These are phyloP conservation scores for Fistulifera pelliculosa DNA, from an alignment of 108 stramenopile genomes.

Conservation along the genomic window DNA sequence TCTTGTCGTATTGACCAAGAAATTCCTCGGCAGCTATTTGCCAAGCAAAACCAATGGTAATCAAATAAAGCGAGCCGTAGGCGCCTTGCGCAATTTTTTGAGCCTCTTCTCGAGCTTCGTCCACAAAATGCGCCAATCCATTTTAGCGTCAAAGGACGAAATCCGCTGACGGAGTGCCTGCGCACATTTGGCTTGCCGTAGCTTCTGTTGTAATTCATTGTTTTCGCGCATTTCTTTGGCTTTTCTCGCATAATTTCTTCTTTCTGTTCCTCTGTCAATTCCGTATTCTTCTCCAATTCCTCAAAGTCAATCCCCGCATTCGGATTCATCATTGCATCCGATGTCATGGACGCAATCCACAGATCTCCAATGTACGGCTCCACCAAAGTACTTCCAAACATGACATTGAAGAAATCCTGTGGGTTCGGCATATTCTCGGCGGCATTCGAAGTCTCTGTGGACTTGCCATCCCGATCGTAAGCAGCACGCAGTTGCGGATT, in stretches of 20 bases:
- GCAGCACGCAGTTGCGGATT: slow-evolving; percentile 71
- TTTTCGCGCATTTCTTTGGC: not conserved
- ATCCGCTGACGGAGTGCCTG: slow-evolving; percentile 54
- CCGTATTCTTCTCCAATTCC: not conserved
- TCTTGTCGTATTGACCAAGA: slow-evolving; percentile 9
- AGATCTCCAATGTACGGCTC: slow-evolving; percentile 82
- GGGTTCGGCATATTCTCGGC: slow-evolving; percentile 66
- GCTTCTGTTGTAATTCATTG: slow-evolving; percentile 62
- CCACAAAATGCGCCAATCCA: not conserved
- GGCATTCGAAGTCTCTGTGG: slow-evolving; percentile 31
- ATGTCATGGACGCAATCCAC: slow-evolving; percentile 68
- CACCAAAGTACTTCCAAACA: slow-evolving; percentile 58
- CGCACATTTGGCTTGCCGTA: slow-evolving; percentile 64
- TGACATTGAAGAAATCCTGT: slow-evolving; percentile 75
- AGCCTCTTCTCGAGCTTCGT: slow-evolving; percentile 49
- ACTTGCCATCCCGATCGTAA: slow-evolving; percentile 80
- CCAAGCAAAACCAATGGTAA: slow-evolving; percentile 67
- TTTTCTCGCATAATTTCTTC: not conserved
- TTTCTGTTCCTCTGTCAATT: not conserved
- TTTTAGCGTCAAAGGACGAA: slow-evolving; percentile 31
- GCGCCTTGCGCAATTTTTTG: slow-evolving; percentile 56
- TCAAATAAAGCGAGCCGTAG: slow-evolving; percentile 70
- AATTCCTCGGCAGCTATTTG: slow-evolving; percentile 76
- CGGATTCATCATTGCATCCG: slow-evolving; percentile 51
- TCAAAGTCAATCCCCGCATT: not conserved